Evolutionary conservation across 2,329 filamentous ascomycete species (phyloP), one percentile per base, ranked within the genome.

Genomic region (Grosmannia serpens): DNA sequence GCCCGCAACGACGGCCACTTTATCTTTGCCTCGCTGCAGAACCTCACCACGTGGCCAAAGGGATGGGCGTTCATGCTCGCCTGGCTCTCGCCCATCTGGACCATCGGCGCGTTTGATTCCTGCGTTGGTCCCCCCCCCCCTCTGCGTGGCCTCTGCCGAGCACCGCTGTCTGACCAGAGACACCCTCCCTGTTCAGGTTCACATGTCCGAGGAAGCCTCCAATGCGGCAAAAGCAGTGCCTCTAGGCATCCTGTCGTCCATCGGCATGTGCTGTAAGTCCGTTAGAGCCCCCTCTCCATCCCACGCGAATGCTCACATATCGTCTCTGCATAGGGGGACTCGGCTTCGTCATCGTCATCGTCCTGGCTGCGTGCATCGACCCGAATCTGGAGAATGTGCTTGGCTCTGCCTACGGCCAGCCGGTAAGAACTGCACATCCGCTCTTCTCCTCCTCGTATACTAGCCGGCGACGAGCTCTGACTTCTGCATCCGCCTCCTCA

Each of bases 81-180:
- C 0, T 85, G 81, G 79, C 70, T 85, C 24, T 75, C 74, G 33
- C 82, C 82, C 0, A 84, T 86, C 61, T 86, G 82, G 82, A 82
- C 80, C 0, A 79, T 79, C 44, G 73, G 73, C n/a, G 75, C 73
- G 1, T 83, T 83, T 61, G 80, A 83, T 64, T 77, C 75, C 2
- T 83, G 79, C 58, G 78, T 80, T 9, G 78, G 83, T 62, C 6
- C 17, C 13, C 17, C 26, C 15, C 11, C 9, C 20, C 44, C 17
- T 13, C 22, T 26, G 11, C 26, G 5, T 22, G 17, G 5, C 26
- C 17, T 38, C 15, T 33, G 24, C n/a, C n/a, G 31, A 31, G 49
- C 20, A 27, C 24, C 11, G 33, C 3, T 29, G 26, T 49, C 11
- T 49, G 20, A 22, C 17, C 20, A 27, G 4, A 26, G 10, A 1